These are phyloP conservation scores for Aspergillus phoenicis DNA, from an alignment of 2,329 filamentous ascomycete species.

Conservation along the genomic window DNA sequence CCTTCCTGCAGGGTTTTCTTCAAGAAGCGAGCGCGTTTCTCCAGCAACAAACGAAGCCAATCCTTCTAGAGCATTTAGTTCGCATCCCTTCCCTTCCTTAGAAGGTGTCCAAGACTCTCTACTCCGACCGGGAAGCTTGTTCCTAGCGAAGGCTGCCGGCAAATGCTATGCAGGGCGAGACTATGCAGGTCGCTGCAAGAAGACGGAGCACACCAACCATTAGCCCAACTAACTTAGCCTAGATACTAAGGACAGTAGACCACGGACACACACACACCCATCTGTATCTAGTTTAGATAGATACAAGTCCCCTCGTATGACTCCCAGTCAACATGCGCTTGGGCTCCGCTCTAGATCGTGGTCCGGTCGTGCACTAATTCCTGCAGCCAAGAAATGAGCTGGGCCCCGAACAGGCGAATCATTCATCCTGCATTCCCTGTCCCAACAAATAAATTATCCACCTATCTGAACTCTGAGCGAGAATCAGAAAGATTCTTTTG, in stretches of 20 bases:
- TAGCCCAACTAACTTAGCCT: no score
- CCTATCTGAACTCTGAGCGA: neutral
- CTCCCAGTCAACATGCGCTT: neutral
- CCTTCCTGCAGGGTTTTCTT: neutral
- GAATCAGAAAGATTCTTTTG: neutral
- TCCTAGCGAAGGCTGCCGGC: neutral
- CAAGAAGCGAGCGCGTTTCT: neutral
- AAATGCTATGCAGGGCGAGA: neutral
- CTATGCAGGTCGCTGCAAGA: neutral
- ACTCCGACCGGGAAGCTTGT: neutral
- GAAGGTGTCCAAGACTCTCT: neutral
- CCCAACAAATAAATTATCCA: constrained; percentile 1
- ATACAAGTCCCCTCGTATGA: no score
- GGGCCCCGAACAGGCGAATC: neutral
- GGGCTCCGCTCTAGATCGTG: constrained; percentile 1
- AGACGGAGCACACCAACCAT: neutral
- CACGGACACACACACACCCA: no score
- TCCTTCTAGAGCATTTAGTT: neutral
- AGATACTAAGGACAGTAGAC: no score
- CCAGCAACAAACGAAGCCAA: neutral
- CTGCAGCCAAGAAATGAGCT: neutral
- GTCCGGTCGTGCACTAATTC: neutral
- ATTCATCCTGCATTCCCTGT: neutral
- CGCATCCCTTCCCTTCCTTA: neutral
- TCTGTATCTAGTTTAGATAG: no score